Base-by-base conservation (phyloP, 176 grass and related monocot genomes). In the Lolium perenne region DNA sequence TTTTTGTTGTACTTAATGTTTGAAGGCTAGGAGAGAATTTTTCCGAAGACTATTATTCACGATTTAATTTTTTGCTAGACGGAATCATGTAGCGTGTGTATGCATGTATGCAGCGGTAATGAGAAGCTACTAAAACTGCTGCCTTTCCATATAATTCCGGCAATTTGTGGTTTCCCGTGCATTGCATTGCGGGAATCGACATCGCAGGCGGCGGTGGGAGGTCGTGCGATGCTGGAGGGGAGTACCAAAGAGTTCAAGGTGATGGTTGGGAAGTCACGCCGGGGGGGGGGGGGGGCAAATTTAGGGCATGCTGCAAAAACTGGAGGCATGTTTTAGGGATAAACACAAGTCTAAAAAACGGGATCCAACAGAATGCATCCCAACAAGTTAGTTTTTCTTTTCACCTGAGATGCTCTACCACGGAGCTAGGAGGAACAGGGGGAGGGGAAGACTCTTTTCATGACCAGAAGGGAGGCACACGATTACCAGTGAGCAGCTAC, bases 401-500 rank as follows among this genome's bases (percentile, higher is more conserved):
- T n/a, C n/a, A n/a, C n/a, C n/a, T n/a, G n/a, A n/a, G n/a, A n/a
- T n/a, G n/a, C n/a, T n/a, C n/a, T n/a, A n/a, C n/a, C n/a, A 32
- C 55, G n/a, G 32, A 43, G 85, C 71, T 65, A 70, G 86, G 86
- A 83, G 71, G 82, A 82, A 71, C 79, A 83, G 56, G 23, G 6
- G 43, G 45, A 49, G 71, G 21, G 70, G 13, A 10, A 74, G 71
- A 7, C 61, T 64, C 18, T 61, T 76, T 69, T 70, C 60, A 84
- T 80, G 86, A 84, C 50, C 66, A 85, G 15, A 70, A 84, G 86
- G 48, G 74, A 83, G 58, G 26, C 74, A 55, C 71, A 85, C 76
- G 55, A 85, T 85, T 82, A 79, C 71, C 38, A 89, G 90, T 92
- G 90, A 92, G 90, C 80, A 79, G 21, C 86, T 91, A 61, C 85